Percentiles rank a stretch among this genome's conserved stretches.
Evolutionary conservation across 1,139 yeast species (phyloP).

Genomic region (Taphrina deformans): DNA sequence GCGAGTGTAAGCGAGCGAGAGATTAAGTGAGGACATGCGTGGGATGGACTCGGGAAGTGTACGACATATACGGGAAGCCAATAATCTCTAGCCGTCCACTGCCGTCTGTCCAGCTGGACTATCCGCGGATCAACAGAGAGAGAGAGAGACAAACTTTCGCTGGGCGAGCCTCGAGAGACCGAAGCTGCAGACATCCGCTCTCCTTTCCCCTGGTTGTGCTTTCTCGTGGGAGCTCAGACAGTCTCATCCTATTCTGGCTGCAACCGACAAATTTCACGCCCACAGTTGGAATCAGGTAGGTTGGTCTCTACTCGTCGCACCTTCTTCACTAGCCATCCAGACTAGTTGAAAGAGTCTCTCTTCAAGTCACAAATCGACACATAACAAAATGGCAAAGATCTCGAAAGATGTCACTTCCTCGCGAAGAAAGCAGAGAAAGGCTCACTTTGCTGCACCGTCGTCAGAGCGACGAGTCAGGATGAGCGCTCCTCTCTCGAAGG

Average conservation of each 20-base stretch:
- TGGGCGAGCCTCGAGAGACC: too few species aligned
- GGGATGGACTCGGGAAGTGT: too few species aligned
- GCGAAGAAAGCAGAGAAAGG: slow-evolving; percentile 99
- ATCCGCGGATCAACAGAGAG: neutral
- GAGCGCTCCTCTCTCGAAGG: slow-evolving; percentile 99
- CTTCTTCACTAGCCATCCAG: neutral
- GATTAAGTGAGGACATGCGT: neutral
- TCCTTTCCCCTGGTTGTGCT: neutral
- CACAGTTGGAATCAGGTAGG: neutral
- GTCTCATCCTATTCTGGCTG: slow-evolving; percentile 3
- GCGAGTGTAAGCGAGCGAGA: neutral
- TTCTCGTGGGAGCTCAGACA: slow-evolving; percentile 9
- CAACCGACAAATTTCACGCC: slow-evolving; percentile 6
- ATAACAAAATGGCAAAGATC: slow-evolving; percentile 22
- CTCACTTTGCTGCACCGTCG: slow-evolving; percentile 98
- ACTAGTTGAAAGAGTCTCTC: neutral
- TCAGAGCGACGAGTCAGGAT: slow-evolving; percentile 91
- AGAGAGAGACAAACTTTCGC: too few species aligned
- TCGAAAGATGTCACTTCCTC: slow-evolving; percentile 85
- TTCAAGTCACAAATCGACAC: neutral
- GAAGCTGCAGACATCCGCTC: too few species aligned
- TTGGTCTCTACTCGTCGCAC: neutral
- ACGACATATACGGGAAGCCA: too few species aligned
- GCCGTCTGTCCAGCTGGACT: neutral
- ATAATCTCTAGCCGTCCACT: neutral